Base-by-base conservation (phyloP, 192 early-diverging fungal genomes). In the Coemansia sp. region DNA sequence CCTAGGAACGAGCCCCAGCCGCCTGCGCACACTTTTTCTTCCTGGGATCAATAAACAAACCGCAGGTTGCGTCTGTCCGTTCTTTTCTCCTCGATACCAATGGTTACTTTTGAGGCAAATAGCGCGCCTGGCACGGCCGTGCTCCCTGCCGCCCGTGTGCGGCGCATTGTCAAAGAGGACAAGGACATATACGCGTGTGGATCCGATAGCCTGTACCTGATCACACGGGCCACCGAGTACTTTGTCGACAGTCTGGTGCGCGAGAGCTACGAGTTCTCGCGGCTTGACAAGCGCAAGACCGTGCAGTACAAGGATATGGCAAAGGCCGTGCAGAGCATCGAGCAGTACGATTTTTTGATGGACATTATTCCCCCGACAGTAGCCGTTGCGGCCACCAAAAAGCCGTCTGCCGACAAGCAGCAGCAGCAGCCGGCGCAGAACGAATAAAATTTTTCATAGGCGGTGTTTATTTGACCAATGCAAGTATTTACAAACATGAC, bases 161-260 rank as follows among this genome's bases (percentile, higher is more conserved):
- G 82, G 32, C 72, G 82, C 12, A 85, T 88, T 47, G 81, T 88
- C 54, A 88, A 85, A 47, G 80, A 85, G 47, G 85, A 88, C 56
- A 81, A 82, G 57, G 85, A 88, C 43, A 76, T 88, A 2, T 70
- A 66, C 25, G 69, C 80, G 17, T 80, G 82, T 60, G 83, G 80
- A 37, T 65, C 81, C 9, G 85, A 88, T 23, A 79, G 82, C 10
- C 72, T 82, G 17, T 83, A 83, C 31, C 51, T 83, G 40, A 80
- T 88, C 26, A 75, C 78, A 8, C 56, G 76, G 18, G 84, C 85
- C 13, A 82, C 85, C 42, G 85, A 88, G 72, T 51, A 80, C 21
- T 88, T 88, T 51, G 62, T 85, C 43, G 84, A 82, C 33, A 79
- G 79, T 27, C 70, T 88, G 37, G 78, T 82, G 11, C 67, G 62